Percentiles rank a stretch among this genome's conserved stretches.
These are phyloP conservation scores for Sugiyamaella floridensis DNA, from an alignment of 805 yeast genomes.

Conservation along the genomic window DNA sequence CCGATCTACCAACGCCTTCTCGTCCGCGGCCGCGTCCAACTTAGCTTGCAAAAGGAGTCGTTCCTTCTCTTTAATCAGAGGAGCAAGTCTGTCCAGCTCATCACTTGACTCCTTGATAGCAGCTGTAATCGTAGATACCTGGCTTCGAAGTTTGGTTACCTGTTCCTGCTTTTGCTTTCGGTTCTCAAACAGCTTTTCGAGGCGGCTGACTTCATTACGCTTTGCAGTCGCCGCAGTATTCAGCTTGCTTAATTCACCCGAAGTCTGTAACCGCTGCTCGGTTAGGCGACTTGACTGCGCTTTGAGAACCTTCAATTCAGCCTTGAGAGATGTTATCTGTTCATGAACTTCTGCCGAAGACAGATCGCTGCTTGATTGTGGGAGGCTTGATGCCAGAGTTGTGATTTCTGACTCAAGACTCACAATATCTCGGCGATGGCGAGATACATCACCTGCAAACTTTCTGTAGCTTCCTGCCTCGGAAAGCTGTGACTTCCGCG, in stretches of 20 bases:
- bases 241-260: conserved; percentile 39
- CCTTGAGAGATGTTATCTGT: conserved; percentile 30
- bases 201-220: conserved; percentile 43
- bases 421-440: conserved; percentile 25
- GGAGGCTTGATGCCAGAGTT: conserved; percentile 24
- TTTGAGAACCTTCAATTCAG: conserved; percentile 39
- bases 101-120: conserved; percentile 11
- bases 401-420: conserved; percentile 21
- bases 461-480: conserved; percentile 27
- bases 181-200: conserved; percentile 48
- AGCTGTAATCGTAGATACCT: conserved; percentile 1
- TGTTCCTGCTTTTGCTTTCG: conserved; percentile 28
- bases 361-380: not conserved
- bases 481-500: conserved; percentile 14
- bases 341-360: conserved; percentile 18
- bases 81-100: conserved; percentile 5
- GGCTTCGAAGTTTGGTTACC: conserved; percentile 5
- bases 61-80: conserved; percentile 9
- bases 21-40: conserved; percentile 9
- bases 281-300: conserved; percentile 25
- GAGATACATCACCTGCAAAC: conserved; percentile 24
- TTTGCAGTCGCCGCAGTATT: conserved; percentile 50
- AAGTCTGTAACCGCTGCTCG: conserved; percentile 39
- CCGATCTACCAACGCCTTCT: conserved; percentile 6
- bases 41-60: conserved; percentile 4